These are phyloP conservation scores for Begonia masoniana DNA, from an alignment of 306 rosid species.

Conservation along the genomic window DNA sequence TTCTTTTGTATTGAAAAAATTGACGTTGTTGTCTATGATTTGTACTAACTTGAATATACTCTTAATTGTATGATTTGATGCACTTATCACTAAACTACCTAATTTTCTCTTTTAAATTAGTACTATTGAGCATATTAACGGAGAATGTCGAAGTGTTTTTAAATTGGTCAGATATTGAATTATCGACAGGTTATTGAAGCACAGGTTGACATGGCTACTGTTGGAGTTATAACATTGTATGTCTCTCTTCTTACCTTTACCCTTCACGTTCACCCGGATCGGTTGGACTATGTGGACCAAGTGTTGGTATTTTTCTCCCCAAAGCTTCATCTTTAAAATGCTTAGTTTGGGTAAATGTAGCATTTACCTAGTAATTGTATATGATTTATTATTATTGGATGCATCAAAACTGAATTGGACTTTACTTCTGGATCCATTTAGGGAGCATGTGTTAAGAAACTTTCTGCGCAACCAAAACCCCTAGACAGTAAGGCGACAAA, in stretches of 20 bases:
- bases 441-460: conserved; percentile 38
- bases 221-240: conserved; percentile 33
- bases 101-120: no score
- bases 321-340: conserved; percentile 4
- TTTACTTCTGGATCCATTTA: background rate
- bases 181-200: conserved; percentile 33
- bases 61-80: no score
- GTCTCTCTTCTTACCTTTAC: conserved; percentile 43
- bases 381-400: background rate
- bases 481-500: conserved; percentile 28
- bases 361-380: background rate
- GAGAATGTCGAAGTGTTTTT: no score
- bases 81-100: no score
- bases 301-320: conserved; percentile 24
- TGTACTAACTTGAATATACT: no score
- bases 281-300: conserved; percentile 42
- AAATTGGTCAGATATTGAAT: background rate
- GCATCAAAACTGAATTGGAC: background rate
- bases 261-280: conserved; percentile 41
- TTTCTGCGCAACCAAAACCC: conserved; percentile 23
- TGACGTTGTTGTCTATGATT: no score
- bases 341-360: conserved; percentile 1
- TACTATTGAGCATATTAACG: no score
- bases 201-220: conserved; percentile 36
- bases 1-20: no score